phyloP scores from a whole-genome alignment of 129 eudicot genomes.

The Artemisia annua region DNA sequence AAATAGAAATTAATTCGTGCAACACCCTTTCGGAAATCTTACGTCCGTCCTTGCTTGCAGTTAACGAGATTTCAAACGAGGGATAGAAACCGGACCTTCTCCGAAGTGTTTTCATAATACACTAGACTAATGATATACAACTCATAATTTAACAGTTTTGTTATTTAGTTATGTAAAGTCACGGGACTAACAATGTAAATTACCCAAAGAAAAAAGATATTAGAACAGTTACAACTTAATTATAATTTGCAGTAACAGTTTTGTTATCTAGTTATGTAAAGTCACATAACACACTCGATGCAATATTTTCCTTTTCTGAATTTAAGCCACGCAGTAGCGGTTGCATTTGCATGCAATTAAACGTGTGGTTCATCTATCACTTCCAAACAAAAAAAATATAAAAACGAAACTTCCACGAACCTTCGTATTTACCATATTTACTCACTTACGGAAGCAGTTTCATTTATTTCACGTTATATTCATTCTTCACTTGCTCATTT shows the following conservation, averaged over 20 bases:
- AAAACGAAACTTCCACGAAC: conserved; percentile 39
- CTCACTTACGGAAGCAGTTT: not conserved
- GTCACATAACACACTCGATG: not conserved
- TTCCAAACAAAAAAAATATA: not conserved
- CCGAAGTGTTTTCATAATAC: no score
- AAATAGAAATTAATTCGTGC: no score
- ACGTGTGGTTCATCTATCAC: conserved; percentile 30
- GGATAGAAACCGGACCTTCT: no score
- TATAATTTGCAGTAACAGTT: not conserved
- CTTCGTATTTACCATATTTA: not conserved
- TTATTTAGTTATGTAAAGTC: no score
- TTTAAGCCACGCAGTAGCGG: conserved; percentile 28
- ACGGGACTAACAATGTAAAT: no score
- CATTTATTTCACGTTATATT: not conserved
- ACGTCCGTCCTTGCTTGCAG: no score
- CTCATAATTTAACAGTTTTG: no score
- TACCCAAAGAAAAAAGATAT: no score
- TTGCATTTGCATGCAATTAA: conserved; percentile 27
- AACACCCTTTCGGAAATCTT: no score
- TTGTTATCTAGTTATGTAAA: not conserved
- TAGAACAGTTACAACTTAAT: no score
- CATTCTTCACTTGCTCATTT: not conserved
- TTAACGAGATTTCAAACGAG: no score
- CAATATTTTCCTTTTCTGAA: conserved; percentile 27
- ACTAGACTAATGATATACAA: no score